Base-by-base conservation (phyloP, 1,139 yeast genomes). In the Geotrichum phurueaensis region DNA sequence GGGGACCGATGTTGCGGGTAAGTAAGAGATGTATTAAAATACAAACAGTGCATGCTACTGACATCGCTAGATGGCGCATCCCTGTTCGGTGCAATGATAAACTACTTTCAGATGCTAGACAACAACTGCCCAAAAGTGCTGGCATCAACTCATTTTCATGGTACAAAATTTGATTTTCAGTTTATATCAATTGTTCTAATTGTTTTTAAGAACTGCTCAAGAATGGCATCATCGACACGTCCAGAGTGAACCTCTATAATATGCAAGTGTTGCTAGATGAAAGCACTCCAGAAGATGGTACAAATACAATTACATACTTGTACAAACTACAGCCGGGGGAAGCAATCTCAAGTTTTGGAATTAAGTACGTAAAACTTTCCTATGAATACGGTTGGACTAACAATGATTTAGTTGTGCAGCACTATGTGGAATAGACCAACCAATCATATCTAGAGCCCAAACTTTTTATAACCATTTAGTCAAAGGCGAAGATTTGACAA, bases 121-220 rank as follows among this genome's bases (percentile, higher is more conserved):
- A 43, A 53, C 0, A 50, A 39, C 0, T 66, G 76, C 45, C 77
- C 81, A 0, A 67, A 77, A 54, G 67, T 74, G 0, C 55, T 79
- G 2, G 69, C 78, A 1, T 75, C 80, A 12, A 79, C 83, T 0
- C 83, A 81, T 69, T 78, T 77, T 61, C 77, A 76, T 64, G 82
- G 65, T 62, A 51, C 29, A 54, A 22, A 12, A 13, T 51, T 55
- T 27, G 54, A 39, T 18, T 13, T 43, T 29, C 45, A 54, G 56
- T 48, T n/a, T 48, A 12, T 18, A 23, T 48, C 7, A 33, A 33
- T 2, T 36, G 33, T n/a, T 43, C 56, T 51, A 49, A 53, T 54
- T 20, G 12, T 36, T 53, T 4, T n/a, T 51, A 55, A 53, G 64
- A 56, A 20, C 29, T 58, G n/a, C 54, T 59, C 18, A 60, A 59